Evolutionary conservation across 2,329 filamentous ascomycete species (phyloP), one percentile per base, ranked within the genome.

Genomic region (Ilyonectria destructans): DNA sequence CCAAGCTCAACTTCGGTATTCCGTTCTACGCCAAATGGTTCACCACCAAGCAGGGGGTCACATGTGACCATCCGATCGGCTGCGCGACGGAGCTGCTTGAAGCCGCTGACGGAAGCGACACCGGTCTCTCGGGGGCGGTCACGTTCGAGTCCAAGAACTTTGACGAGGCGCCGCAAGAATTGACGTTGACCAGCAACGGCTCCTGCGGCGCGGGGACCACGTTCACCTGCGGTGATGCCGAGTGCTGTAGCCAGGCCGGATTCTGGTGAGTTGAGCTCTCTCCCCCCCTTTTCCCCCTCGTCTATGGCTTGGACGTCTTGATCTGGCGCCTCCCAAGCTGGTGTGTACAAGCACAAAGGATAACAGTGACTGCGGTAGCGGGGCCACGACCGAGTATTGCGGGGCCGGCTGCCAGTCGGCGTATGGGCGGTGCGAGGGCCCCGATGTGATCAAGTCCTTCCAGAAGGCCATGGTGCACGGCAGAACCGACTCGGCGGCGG

Each of bases 21-120:
- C 89, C 90, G 3, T 92, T 91, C 76, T 93, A 93, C 77, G 87
- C 88, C 55, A 93, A 93, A 76, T 93, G 86, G 80, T 93, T 92
- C 80, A 84, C 81, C 57, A 89, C 87, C 2, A 82, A 86, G 56
- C 82, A 86, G 5, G 77, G 83, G 0, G 77, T 73, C 23, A 79
- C 83, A n/a, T 90, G 88, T 73, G 73, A 75, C 2, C 69, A 78
- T 1, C 85, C 89, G 0, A 78, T 91, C 6, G 90, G 89, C 26
- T 93, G 91, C 76, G 83, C 85, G 5, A 89, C 90, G 0, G 85
- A 86, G 13, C 77, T 83, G 4, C 85, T 92, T 65, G 91, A 93
- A 79, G 85, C 89, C 55, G 83, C 88, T 0, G 80, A 87, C 0
- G 91, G 91, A 8, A 83, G 79, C 8, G 91, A 93, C 74, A 84